phyloP scores from a whole-genome alignment of 495 filamentous ascomycete genomes.

The Talaromyces ruber region DNA sequence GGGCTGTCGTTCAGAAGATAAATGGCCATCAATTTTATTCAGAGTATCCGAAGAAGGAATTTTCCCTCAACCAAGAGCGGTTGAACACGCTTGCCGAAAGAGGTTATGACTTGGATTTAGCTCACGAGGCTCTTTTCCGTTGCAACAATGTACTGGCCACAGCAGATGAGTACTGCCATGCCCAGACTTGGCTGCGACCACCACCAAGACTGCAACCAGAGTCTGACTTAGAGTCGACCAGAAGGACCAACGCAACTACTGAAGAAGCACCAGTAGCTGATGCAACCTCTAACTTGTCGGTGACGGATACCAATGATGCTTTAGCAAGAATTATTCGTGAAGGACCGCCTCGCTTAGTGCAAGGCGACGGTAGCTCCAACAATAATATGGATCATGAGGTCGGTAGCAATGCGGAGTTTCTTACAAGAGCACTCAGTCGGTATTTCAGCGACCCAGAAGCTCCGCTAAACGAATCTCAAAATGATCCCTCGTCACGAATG shows the following conservation, averaged over 20 bases:
- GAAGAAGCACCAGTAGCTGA: constrained; percentile 25
- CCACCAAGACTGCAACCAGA: constrained; percentile 54
- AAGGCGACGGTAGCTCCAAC: constrained; percentile 14
- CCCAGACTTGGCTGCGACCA: constrained; percentile 34
- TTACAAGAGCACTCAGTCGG: constrained; percentile 28
- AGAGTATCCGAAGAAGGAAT: constrained; percentile 28
- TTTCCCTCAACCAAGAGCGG: constrained; percentile 41
- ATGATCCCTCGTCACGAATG: constrained; percentile 12
- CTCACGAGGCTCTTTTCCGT: constrained; percentile 72
- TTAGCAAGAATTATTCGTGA: constrained; percentile 33
- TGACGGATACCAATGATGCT: constrained; percentile 21
- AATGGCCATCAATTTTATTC: constrained; percentile 39
- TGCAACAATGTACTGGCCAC: constrained; percentile 55
- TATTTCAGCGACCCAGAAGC: constrained; percentile 26
- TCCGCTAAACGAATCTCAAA: constrained; percentile 16
- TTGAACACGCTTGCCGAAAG: constrained; percentile 31
- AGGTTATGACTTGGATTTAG: constrained; percentile 49
- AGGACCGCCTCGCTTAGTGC: constrained; percentile 17
- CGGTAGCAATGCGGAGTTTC: constrained; percentile 20
- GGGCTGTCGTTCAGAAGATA: constrained; percentile 46
- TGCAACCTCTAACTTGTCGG: constrained; percentile 13
- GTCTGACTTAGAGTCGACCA: constrained; percentile 41
- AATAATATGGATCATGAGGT: constrained; percentile 20
- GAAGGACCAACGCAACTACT: constrained; percentile 17
- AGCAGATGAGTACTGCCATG: constrained; percentile 68